Evolutionary conservation across 2,329 filamentous ascomycete species (phyloP), one percentile per base, ranked within the genome.

Genomic region (Teratosphaeria gauchensis): DNA sequence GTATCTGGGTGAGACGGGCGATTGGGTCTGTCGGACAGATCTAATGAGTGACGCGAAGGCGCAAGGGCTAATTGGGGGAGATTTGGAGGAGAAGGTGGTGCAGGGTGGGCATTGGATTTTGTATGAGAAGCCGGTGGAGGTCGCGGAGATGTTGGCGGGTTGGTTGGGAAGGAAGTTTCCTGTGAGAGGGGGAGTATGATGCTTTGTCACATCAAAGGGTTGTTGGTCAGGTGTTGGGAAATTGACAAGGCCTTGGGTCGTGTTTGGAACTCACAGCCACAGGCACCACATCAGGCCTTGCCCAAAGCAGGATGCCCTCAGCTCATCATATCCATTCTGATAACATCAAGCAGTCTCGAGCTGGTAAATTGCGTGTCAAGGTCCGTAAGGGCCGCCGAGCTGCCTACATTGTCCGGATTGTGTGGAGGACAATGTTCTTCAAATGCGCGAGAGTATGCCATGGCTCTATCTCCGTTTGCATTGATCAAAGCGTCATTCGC

Each of bases 101-200:
- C 67, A 75, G 38, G 66, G 67, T 42, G 66, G 62, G 1, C 74
- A 76, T 64, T 76, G 74, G 72, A 61, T 62, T 7, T 59, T 68
- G 59, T 68, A 72, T 59, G 73, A 75, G 64, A 68, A 65, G 59
- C 71, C 73, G 7, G 60, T 67, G 1, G 73, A 73, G 59, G 59
- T 65, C 38, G 61, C 62, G 16, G 38, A 42, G 3, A 14, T 63
- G 6, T 51, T 64, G 4, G 32, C 31, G 3, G 63, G 60, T 9
- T 65, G 62, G 62, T 21, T 63, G 62, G 42, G 42, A 8, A 48
- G 42, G 19, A 48, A 19, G 42, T 48, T 48, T 48, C 42, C 42
- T 19, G 42, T 19, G 42, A 48, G n/a, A 48, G 42, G 42, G 14
- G 35, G 35, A 42, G 35, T 42, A 1, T 16, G 35, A 42, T 42